Evolutionary conservation across 2,329 filamentous ascomycete species (phyloP), one percentile per base, ranked within the genome.

Genomic region (Diaporthe sp.): DNA sequence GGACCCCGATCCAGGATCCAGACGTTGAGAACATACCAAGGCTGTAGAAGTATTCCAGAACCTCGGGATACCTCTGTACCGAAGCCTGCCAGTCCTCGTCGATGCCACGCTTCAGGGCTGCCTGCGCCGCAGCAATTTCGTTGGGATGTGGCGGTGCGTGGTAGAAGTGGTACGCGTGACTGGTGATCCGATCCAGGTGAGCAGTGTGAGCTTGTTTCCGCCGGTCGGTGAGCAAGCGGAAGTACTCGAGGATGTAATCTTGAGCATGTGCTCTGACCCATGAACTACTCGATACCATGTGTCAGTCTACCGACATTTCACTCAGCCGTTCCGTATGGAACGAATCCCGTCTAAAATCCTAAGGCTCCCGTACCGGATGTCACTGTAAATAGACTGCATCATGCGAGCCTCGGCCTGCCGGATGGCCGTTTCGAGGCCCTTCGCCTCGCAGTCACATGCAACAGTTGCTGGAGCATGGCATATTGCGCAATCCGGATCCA

Each of bases 1-100:
- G 15, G 25, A n/a, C n/a, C n/a, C n/a, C n/a, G 17, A 1, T 17
- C 22, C 8, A 1, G 5, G 5, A 17, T 15, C 17, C 45, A n/a
- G n/a, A n/a, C n/a, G 38, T 35, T 28, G 25, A 5, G 30, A n/a
- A 67, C 72, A 22, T 42, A 76, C 75, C 72, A 50, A 95, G 85
- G 75, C 90, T 87, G 83, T 93, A 96, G 81, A 93, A 96, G 83
- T 96, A 95, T 82, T 95, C 92, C 72, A 96, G 86, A n/a, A 96
- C 92, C 81, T 95, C 93, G 6, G 94, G 94, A 79, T 96, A 96
- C 72, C 92, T 89, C 79, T 94, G 90, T 52, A 95, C 93, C 64
- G 92, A 93, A 40, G 90, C 87, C 79, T 92, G 90, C 94, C 94
- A 96, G 84, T 95, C 94, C 76, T 94, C 92, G 79, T 95, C 93